Percentiles rank a stretch among this genome's conserved stretches.
phyloP scores from a whole-genome alignment of 371 early-diverging fungal species.

The Homolaphlyctis polyrhiza region DNA sequence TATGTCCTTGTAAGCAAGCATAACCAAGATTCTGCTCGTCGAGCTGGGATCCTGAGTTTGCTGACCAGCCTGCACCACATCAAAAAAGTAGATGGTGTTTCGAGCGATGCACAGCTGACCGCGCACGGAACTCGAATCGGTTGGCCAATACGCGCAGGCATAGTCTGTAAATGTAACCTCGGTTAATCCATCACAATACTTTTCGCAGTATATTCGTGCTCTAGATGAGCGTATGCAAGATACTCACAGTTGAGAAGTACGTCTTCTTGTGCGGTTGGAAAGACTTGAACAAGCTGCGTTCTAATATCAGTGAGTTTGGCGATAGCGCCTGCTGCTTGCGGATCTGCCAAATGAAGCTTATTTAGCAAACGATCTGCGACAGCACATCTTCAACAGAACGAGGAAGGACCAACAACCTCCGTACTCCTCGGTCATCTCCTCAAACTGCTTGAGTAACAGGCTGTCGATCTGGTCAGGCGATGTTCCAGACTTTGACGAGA shows the following conservation, averaged over 20 bases:
- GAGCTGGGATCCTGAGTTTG: background rate
- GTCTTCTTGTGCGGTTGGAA: conserved; percentile 35
- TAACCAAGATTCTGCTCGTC: background rate
- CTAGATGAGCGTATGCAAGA: background rate
- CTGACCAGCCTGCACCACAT: conserved; percentile 3
- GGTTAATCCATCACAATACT: too few species aligned
- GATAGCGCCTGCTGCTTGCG: conserved; percentile 22
- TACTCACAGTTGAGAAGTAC: conserved; percentile 38
- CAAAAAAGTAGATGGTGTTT: conserved; percentile 36
- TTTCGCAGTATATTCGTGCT: too few species aligned
- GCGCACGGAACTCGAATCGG: conserved; percentile 20
- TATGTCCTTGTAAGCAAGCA: conserved; percentile 30
- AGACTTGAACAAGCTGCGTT: conserved; percentile 15
- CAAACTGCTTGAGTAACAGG: conserved; percentile 40
- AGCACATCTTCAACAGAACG: background rate
- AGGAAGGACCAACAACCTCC: too few species aligned
- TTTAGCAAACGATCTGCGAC: too few species aligned
- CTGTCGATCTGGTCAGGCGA: conserved; percentile 30
- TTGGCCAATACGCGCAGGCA: conserved; percentile 29
- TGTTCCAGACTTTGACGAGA: background rate
- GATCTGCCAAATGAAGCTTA: conserved; percentile 29
- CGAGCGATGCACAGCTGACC: conserved; percentile 39
- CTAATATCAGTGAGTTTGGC: conserved; percentile 26
- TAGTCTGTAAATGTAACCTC: conserved; percentile 19
- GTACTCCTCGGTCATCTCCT: conserved; percentile 42